These are phyloP conservation scores for Candida nemodendra DNA, from an alignment of 805 yeast species.

Conservation along the genomic window DNA sequence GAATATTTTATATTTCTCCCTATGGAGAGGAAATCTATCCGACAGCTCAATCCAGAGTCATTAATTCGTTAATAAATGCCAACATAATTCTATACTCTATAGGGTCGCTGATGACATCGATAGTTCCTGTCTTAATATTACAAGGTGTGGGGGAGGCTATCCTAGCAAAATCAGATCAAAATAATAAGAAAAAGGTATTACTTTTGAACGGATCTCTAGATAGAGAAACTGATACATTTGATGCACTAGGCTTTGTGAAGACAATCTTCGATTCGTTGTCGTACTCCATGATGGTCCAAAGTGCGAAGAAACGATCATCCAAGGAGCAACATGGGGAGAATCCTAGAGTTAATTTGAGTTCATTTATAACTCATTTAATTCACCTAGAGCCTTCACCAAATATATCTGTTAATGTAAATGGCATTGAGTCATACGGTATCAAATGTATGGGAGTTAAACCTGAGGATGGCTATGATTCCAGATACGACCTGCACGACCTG, in stretches of 20 bases:
- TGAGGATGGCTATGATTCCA: slow-evolving; percentile 22
- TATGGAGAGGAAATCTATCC: slow-evolving; percentile 88
- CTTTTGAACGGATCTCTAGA: slow-evolving; percentile 74
- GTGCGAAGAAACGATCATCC: slow-evolving; percentile 8
- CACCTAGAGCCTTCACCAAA: slow-evolving; percentile 48
- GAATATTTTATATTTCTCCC: slow-evolving; percentile 79
- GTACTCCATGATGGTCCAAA: slow-evolving; percentile 43
- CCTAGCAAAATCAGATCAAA: slow-evolving; percentile 4
- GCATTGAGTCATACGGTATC: slow-evolving; percentile 44
- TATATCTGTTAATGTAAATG: slow-evolving; percentile 46
- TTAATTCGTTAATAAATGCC: slow-evolving; percentile 47
- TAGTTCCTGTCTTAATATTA: slow-evolving; percentile 72
- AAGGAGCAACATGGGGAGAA: slow-evolving; percentile 4
- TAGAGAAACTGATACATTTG: slow-evolving; percentile 73
- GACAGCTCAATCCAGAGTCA: slow-evolving; percentile 60
- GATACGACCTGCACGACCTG: slow-evolving; percentile 45
- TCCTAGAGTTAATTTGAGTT: slow-evolving; percentile 34
- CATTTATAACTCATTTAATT: slow-evolving; percentile 63
- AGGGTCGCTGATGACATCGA: slow-evolving; percentile 87
- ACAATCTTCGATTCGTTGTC: slow-evolving; percentile 54
- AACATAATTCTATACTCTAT: slow-evolving; percentile 70
- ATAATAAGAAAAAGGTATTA: slow-evolving; percentile 46
- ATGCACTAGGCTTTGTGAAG: slow-evolving; percentile 56
- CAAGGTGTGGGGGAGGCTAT: slow-evolving; percentile 73
- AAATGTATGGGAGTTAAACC: slow-evolving; percentile 42